Evolutionary conservation across 495 filamentous ascomycete genomes (phyloP).

Genomic region (Tuber umbilicatum): DNA sequence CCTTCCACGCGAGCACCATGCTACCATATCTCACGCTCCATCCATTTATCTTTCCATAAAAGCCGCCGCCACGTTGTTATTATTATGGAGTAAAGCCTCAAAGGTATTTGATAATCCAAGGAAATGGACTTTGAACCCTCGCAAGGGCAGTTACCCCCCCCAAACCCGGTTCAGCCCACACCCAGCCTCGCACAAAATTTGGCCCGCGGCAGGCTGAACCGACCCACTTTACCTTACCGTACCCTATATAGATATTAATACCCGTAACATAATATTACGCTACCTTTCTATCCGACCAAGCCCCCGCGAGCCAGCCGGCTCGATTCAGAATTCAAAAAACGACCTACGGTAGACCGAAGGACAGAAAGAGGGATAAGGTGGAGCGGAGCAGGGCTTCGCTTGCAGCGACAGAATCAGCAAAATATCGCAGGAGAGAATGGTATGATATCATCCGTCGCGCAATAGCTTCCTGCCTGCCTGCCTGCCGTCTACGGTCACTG

Average conservation of each 20-base stretch:
- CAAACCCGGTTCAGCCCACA: background rate
- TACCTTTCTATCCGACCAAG: background rate
- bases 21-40: background rate
- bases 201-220: background rate
- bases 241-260: background rate
- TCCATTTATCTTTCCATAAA: background rate
- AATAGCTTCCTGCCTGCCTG: too few species aligned
- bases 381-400: background rate
- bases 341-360: background rate
- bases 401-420: background rate
- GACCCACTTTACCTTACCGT: background rate
- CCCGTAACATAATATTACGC: background rate
- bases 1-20: background rate
- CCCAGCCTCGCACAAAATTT: background rate
- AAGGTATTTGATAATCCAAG: background rate
- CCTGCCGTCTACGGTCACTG: too few species aligned
- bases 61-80: background rate
- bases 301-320: background rate
- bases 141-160: background rate
- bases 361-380: background rate
- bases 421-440: background rate
- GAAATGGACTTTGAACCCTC: background rate
- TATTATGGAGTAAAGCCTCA: background rate
- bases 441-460: background rate
- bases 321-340: background rate